Percentiles rank a stretch among this genome's conserved stretches.
Evolutionary conservation across 371 early-diverging fungal genomes (phyloP).

Genomic region (Cladochytrium tenue): DNA sequence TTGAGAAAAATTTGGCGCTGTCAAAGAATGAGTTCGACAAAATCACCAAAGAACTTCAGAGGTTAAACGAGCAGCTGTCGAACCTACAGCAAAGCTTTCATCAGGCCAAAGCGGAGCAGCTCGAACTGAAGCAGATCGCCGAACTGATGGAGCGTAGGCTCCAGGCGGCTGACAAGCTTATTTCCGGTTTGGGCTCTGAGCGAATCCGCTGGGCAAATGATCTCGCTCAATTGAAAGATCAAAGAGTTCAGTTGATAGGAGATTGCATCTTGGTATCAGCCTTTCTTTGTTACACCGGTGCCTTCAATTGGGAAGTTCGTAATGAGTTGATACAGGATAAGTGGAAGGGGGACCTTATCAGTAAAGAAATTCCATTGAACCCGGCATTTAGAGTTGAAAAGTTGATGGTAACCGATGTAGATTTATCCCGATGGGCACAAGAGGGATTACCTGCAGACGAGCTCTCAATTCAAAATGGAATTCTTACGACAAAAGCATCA

Average conservation of each 20-base stretch:
- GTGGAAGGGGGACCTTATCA: conserved; percentile 51
- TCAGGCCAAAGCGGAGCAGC: conserved; percentile 58
- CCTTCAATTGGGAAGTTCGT: conserved; percentile 66
- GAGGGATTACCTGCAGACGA: conserved; percentile 66
- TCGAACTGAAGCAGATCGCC: conserved; percentile 64
- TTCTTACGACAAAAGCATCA: conserved; percentile 57
- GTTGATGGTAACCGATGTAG: conserved; percentile 60
- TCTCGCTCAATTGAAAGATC: conserved; percentile 47
- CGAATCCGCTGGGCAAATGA: conserved; percentile 59
- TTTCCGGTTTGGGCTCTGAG: conserved; percentile 61
- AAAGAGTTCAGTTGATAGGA: conserved; percentile 54
- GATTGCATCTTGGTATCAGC: conserved; percentile 61
- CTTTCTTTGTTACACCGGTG: conserved; percentile 62
- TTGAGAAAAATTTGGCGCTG: conserved; percentile 56
- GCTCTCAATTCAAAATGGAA: conserved; percentile 63
- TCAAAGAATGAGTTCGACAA: conserved; percentile 61
- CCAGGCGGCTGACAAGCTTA: conserved; percentile 63
- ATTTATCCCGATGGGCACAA: conserved; percentile 57
- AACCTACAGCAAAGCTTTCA: conserved; percentile 56
- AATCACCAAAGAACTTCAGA: conserved; percentile 53
- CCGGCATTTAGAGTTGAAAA: conserved; percentile 48
- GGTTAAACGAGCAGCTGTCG: conserved; percentile 50
- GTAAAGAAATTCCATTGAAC: conserved; percentile 44
- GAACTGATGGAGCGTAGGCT: conserved; percentile 63
- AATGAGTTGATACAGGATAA: conserved; percentile 54